phyloP scores from a whole-genome alignment of 768 basidiomycete genomes.

The Mycena floridula region DNA sequence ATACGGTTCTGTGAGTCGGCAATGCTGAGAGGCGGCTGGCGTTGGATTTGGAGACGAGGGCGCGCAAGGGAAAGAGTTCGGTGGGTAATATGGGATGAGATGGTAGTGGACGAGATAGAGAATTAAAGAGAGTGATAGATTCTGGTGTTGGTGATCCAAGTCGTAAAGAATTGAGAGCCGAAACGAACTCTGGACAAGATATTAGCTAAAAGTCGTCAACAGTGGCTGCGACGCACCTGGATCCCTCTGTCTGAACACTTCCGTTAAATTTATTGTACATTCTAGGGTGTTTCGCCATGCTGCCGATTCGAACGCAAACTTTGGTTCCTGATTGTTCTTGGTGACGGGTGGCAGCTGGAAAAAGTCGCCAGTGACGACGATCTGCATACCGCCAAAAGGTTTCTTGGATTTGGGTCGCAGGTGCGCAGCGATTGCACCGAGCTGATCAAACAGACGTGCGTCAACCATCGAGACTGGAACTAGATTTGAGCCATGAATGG shows the following conservation, averaged over 20 bases:
- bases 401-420: conserved; percentile 39
- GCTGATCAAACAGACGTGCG: conserved; percentile 66
- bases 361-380: conserved; percentile 79
- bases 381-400: conserved; percentile 79
- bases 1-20: conserved; percentile 28
- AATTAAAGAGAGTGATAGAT: conserved; percentile 18
- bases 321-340: conserved; percentile 64
- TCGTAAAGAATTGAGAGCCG: conserved; percentile 73
- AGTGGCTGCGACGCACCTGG: conserved; percentile 35
- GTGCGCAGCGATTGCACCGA: conserved; percentile 47
- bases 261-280: conserved; percentile 55
- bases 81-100: conserved; percentile 32
- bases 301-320: conserved; percentile 70
- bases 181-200: conserved; percentile 36
- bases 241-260: conserved; percentile 76
- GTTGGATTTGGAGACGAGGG: conserved; percentile 68
- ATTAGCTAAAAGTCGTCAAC: neutral
- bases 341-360: too few species aligned
- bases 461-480: conserved; percentile 78
- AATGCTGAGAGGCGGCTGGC: conserved; percentile 43
- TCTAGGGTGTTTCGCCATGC: conserved; percentile 57
- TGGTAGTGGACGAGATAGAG: conserved; percentile 10
- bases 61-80: conserved; percentile 57
- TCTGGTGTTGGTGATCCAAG: conserved; percentile 34
- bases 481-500: conserved; percentile 21